A percentile compares a stretch with the other conserved stretches of the same genome.
Conservation (phyloP, 2,329 filamentous ascomycete genomes). For the Cladosporium sp. region DNA sequence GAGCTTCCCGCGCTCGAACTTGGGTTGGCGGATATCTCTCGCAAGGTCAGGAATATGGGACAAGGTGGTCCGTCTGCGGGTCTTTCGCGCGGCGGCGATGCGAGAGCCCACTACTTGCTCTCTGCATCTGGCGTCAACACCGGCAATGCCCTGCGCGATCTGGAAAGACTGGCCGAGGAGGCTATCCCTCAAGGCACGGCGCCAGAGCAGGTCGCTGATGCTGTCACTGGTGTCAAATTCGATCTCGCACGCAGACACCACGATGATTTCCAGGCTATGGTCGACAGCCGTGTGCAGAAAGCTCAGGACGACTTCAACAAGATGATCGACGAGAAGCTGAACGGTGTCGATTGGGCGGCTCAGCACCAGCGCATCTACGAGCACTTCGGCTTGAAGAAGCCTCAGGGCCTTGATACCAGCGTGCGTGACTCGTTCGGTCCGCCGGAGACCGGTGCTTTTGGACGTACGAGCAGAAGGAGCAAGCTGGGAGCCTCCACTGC, state of each 20-base stretch:
- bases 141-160: constrained; percentile 76
- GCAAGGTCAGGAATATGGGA: constrained; percentile 71
- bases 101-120: constrained; percentile 76
- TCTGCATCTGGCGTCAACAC: constrained; percentile 92
- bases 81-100: constrained; percentile 40
- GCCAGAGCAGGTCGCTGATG: constrained; percentile 4
- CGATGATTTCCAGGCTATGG: constrained; percentile 62
- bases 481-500: constrained; percentile 34
- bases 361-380: constrained; percentile 92
- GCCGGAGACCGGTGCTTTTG: constrained; percentile 46
- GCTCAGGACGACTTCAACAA: constrained; percentile 88
- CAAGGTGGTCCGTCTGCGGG: constrained; percentile 63
- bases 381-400: constrained; percentile 77
- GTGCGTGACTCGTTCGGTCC: constrained; percentile 27
- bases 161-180: constrained; percentile 40
- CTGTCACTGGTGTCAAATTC: constrained; percentile 23
- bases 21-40: constrained; percentile 79
- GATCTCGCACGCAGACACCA: constrained; percentile 27
- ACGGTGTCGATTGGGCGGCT: constrained; percentile 84
- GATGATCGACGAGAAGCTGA: constrained; percentile 91
- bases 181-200: background rate
- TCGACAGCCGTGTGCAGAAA: constrained; percentile 56
- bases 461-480: constrained; percentile 43
- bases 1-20: constrained; percentile 88
- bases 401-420: constrained; percentile 29